These are phyloP conservation scores for Vitis hybrid DNA, from an alignment of 177 flowering plant species.

Conservation along the genomic window DNA sequence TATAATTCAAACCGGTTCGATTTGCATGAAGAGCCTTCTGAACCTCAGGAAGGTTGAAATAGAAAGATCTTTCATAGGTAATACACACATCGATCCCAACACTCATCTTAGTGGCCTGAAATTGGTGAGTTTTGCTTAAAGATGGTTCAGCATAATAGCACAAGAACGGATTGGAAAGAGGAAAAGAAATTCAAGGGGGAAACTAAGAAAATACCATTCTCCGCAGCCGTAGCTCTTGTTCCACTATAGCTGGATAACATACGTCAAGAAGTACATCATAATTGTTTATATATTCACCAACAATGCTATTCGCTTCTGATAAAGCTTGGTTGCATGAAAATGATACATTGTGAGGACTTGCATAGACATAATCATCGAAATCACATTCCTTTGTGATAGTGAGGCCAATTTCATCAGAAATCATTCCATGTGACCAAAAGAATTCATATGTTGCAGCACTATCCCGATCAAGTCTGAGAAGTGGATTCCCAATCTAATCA, in stretches of 20 bases:
- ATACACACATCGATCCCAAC: constrained; percentile 94
- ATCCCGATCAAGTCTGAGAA: constrained; percentile 79
- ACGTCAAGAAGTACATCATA: constrained; percentile 92
- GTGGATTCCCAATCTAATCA: constrained; percentile 87
- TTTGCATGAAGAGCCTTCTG: constrained; percentile 96
- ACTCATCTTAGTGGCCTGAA: constrained; percentile 87
- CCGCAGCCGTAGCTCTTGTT: constrained; percentile 82
- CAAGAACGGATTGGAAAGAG: background rate
- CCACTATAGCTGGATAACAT: constrained; percentile 85
- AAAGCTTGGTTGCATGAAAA: constrained; percentile 54
- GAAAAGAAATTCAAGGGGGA: background rate
- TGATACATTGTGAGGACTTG: constrained; percentile 58
- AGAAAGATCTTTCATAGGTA: constrained; percentile 68
- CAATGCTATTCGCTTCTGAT: constrained; percentile 48
- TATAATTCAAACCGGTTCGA: constrained; percentile 70
- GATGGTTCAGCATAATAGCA: background rate
- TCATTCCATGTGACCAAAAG: constrained; percentile 98
- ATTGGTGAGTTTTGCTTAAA: background rate
- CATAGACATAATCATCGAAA: constrained; percentile 68
- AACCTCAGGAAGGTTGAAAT: constrained; percentile 91
- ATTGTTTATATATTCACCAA: constrained; percentile 69
- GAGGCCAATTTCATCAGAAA: constrained; percentile 88
- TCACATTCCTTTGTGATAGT: constrained; percentile 74
- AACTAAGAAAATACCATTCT: constrained; percentile 50
- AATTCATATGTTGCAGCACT: constrained; percentile 67